Conservation (phyloP, 768 basidiomycete species). For the Leccinellum albellum region DNA sequence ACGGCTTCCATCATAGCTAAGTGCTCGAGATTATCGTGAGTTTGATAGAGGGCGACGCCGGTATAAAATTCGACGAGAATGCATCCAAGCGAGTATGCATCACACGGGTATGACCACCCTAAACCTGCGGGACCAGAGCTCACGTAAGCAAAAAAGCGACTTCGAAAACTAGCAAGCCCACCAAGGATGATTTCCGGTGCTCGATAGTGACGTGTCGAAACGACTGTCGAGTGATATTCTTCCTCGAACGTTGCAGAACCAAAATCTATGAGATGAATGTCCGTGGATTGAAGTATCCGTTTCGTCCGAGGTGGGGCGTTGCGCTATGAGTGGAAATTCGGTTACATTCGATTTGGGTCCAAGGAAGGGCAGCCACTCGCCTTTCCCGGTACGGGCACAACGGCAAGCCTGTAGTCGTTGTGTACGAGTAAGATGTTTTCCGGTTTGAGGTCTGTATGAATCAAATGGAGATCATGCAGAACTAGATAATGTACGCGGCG, state of each 20-base stretch:
- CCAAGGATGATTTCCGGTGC: constrained; percentile 99
- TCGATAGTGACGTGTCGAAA: constrained; percentile 96
- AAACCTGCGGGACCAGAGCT: constrained; percentile 54
- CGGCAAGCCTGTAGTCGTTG: constrained; percentile 66
- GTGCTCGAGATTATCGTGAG: constrained; percentile 98
- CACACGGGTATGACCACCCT: constrained; percentile 98
- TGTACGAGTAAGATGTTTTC: constrained; percentile 96
- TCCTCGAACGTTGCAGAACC: constrained; percentile 97
- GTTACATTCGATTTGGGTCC: constrained; percentile 2
- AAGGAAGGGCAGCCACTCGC: constrained; percentile 32
- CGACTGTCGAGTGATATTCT: constrained; percentile 98
- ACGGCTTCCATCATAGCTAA: constrained; percentile 99
- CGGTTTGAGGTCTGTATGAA: constrained; percentile 98
- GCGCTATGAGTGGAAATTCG: constrained; percentile 41
- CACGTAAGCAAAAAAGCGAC: constrained; percentile 17
- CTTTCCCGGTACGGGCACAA: constrained; percentile 63
- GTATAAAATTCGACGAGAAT: constrained; percentile 99
- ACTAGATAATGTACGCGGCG: constrained; percentile 44
- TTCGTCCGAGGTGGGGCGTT: constrained; percentile 65
- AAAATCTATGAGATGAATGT: constrained; percentile 96
- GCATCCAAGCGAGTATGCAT: constrained; percentile 97
- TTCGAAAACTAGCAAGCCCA: constrained; percentile 36
- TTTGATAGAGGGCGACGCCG: constrained; percentile 97
- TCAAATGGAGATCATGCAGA: constrained; percentile 83
- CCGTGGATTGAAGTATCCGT: constrained; percentile 78